These are phyloP conservation scores for Xerocomus spinulosus DNA, from an alignment of 768 basidiomycete genomes.

Conservation along the genomic window DNA sequence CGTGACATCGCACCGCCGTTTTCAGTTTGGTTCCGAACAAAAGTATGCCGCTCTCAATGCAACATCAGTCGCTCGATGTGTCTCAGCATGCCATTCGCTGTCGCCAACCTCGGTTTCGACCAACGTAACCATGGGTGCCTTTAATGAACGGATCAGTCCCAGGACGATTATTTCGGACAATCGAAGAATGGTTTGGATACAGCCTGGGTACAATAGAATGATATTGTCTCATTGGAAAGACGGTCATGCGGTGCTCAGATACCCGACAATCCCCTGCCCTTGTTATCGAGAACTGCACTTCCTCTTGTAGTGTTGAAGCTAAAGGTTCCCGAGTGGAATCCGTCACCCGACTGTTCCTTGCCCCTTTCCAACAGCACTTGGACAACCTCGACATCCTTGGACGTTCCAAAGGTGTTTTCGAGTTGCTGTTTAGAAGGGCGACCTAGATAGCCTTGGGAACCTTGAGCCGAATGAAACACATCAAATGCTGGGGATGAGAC, in stretches of 20 bases:
- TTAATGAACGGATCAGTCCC: no score
- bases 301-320: slow-evolving; percentile 27
- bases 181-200: neutral
- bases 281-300: slow-evolving; percentile 37
- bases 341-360: slow-evolving; percentile 50
- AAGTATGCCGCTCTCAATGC: neutral
- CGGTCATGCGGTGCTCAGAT: slow-evolving; percentile 21
- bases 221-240: no score
- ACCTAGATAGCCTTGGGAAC: slow-evolving; percentile 71
- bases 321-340: slow-evolving; percentile 27
- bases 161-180: no score
- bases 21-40: neutral
- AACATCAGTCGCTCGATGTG: no score
- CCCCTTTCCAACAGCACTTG: slow-evolving; percentile 59
- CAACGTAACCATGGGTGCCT: no score
- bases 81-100: neutral
- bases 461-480: slow-evolving; percentile 68
- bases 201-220: no score
- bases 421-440: slow-evolving; percentile 81
- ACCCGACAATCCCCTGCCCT: slow-evolving; percentile 36
- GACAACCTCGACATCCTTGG: slow-evolving; percentile 62
- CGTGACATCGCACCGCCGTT: neutral
- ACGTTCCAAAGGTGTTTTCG: slow-evolving; percentile 63
- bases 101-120: no score
- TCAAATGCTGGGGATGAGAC: slow-evolving; percentile 50